Percentiles rank a stretch among this genome's conserved stretches.
Evolutionary conservation across 768 basidiomycete species (phyloP).

Genomic region (Tylopilus rubrobrunneus): DNA sequence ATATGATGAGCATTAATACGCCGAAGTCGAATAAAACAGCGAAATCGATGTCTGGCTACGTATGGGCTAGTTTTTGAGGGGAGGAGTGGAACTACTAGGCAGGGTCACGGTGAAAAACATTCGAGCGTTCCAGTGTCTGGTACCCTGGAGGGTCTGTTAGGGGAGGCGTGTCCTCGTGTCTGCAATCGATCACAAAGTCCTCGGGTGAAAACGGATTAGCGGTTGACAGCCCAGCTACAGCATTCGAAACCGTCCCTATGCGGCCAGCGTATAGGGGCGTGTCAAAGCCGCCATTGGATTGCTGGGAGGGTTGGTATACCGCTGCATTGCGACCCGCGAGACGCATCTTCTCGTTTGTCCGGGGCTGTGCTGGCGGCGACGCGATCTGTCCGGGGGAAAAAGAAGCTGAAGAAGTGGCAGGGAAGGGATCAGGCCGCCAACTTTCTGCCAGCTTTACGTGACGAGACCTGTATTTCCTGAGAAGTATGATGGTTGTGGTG

Average conservation of each 20-base stretch:
- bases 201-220: not conserved
- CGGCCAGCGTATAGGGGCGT: not conserved
- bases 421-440: slow-evolving; percentile 4
- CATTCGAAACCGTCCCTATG: not conserved
- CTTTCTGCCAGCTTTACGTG: not conserved
- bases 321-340: not conserved
- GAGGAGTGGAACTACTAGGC: not conserved
- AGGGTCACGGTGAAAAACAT: not conserved
- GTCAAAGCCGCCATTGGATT: not conserved
- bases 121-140: not conserved
- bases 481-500: not conserved
- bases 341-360: slow-evolving; percentile 3
- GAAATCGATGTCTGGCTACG: too few species aligned
- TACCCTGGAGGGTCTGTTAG: not conserved
- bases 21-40: too few species aligned
- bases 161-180: not conserved
- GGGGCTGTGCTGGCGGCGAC: not conserved
- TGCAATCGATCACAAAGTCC: not conserved
- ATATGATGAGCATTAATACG: too few species aligned
- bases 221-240: not conserved
- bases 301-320: not conserved
- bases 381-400: not conserved
- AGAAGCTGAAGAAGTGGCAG: not conserved
- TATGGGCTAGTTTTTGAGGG: too few species aligned
- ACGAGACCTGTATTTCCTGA: slow-evolving; percentile 5